Conservation (phyloP, 257 asterid genomes). For the Cruciata laevipes region DNA sequence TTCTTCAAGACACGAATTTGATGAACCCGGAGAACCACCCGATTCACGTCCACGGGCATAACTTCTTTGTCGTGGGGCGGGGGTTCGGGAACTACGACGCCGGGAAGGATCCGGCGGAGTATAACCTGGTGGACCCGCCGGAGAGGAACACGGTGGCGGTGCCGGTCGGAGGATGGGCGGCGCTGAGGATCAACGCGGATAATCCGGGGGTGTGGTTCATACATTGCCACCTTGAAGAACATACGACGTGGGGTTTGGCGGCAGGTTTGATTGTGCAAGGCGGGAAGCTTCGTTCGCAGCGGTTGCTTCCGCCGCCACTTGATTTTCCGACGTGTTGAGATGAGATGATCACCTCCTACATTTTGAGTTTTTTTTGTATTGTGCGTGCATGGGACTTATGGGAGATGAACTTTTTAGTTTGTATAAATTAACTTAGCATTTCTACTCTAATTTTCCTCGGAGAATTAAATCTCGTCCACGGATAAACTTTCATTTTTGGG, state of each 20-base stretch:
- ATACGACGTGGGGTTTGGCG: constrained; percentile 80
- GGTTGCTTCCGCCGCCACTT: constrained; percentile 64
- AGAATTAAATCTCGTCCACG: too few relatives aligned
- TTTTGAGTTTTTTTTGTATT: neutral
- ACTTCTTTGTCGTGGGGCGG: constrained; percentile 62
- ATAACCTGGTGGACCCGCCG: constrained; percentile 67
- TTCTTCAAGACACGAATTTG: constrained; percentile 57
- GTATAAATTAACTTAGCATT: neutral
- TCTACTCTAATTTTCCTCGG: neutral
- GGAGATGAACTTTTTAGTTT: neutral
- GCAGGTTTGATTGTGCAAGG: constrained; percentile 50
- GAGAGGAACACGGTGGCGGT: constrained; percentile 86
- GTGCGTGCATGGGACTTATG: neutral
- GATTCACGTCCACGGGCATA: constrained; percentile 71
- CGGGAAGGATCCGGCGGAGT: constrained; percentile 29
- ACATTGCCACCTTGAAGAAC: constrained; percentile 84
- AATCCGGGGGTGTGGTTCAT: constrained; percentile 87
- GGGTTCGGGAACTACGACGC: constrained; percentile 67
- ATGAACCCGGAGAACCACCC: constrained; percentile 72
- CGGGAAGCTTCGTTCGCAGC: constrained; percentile 38
- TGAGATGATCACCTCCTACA: neutral
- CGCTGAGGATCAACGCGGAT: constrained; percentile 47
- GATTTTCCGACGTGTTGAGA: constrained; percentile 66
- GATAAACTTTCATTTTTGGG: too few relatives aligned
- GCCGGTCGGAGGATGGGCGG: constrained; percentile 91